Evolutionary conservation across 2,329 filamentous ascomycete genomes (phyloP), one percentile per base, ranked within the genome.

Genomic region (Didymella segeticola): DNA sequence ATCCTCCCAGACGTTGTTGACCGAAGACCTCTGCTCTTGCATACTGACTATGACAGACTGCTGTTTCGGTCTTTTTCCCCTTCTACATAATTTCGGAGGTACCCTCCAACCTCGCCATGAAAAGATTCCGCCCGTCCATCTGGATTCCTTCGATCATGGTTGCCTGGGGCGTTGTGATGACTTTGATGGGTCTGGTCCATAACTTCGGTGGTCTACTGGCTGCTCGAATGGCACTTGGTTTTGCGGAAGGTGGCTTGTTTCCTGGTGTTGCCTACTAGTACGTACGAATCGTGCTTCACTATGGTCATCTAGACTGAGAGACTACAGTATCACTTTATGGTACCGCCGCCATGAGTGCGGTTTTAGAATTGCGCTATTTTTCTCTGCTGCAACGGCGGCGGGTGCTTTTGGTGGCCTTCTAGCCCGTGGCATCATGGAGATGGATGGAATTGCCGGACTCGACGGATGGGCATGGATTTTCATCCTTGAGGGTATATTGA

Each of bases 301-400:
- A n/a, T n/a, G n/a, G n/a, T n/a, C n/a, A n/a, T n/a, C n/a, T n/a
- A n/a, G n/a, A n/a, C n/a, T n/a, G n/a, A n/a, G n/a, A n/a, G n/a
- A n/a, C n/a, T n/a, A n/a, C n/a, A n/a, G n/a, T n/a, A 78, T 89
- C 0, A 80, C 77, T 3, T 79, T 80, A 38, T 90, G 87, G 88
- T 90, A 91, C 62, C 89, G 86, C 0, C 80, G 87, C 34, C 84
- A 85, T 57, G 89, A 89, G 67, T 77, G 89, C 1, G 84, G 83
- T 14, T 74, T 88, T n/a, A 80, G 87, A 9, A 89, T 85, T 11
- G 85, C 86, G 1, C 75, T 87, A 12, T 78, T 89, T 6, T 89
- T 89, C 70, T 85, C 86, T 0, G 89, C 88, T 0, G 85, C 86
- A 0, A 77, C 90, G 26, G 82, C 91, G 19, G 88, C 86, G 0